These are phyloP conservation scores for Kwoniella sp. DNA, from an alignment of 768 basidiomycete genomes.

Conservation along the genomic window DNA sequence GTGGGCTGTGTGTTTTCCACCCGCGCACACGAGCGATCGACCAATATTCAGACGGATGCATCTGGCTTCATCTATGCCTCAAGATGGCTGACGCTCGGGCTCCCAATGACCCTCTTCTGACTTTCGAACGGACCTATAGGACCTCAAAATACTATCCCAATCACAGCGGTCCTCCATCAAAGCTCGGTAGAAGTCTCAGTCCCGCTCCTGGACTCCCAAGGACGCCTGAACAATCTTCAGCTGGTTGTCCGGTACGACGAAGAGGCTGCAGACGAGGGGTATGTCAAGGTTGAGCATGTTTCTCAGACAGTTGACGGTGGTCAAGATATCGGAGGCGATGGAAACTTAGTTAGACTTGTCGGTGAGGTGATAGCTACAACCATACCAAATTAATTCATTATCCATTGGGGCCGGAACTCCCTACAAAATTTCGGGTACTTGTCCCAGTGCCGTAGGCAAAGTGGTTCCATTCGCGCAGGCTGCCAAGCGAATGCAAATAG, in stretches of 20 bases:
- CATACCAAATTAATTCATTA: too few species aligned
- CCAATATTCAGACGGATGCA: background rate
- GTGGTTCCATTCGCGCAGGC: too few species aligned
- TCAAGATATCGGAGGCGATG: background rate
- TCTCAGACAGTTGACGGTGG: too few species aligned
- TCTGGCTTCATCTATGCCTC: too few species aligned
- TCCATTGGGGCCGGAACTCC: too few species aligned
- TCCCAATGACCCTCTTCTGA: too few species aligned
- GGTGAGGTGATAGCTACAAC: background rate
- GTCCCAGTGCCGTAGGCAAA: too few species aligned
- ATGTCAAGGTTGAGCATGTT: background rate
- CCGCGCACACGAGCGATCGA: background rate
- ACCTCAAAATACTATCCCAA: background rate
- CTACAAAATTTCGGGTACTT: too few species aligned
- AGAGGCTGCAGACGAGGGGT: conserved; percentile 1
- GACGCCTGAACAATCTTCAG: background rate
- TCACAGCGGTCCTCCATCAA: background rate
- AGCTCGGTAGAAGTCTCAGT: background rate
- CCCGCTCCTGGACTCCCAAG: background rate
- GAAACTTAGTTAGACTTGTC: background rate
- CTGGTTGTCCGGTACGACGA: conserved; percentile 6
- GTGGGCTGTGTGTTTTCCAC: background rate
- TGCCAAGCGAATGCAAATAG: too few species aligned
- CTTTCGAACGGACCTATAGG: background rate
- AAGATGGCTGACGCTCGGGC: too few species aligned